Base-by-base conservation (phyloP, 768 basidiomycete genomes). In the Amanita muscaria region DNA sequence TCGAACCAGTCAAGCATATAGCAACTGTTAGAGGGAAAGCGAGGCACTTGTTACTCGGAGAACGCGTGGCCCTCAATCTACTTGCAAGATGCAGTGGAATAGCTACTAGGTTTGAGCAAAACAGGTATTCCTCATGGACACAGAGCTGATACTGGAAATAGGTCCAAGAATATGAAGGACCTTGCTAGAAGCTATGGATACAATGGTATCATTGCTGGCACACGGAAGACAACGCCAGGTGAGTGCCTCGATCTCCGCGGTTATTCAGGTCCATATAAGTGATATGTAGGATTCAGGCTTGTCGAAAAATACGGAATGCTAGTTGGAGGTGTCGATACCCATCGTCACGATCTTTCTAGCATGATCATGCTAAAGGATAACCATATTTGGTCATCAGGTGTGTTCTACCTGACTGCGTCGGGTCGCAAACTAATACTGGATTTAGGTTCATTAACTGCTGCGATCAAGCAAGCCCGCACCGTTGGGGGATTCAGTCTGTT, bases 311-410 rank as follows among this genome's bases (percentile, higher is more conserved):
- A 99, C 59, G 96, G 83, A 3, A 98, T 99, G 96, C 65, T 98
- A 35, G 89, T 98, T 11, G 96, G 96, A 14, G 96, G 96, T 5
- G 85, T 97, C 54, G 94, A 99, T 59, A 69, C 88, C 7, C 96
- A 99, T 67, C 79, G 96, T 18, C 84, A 96, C 53, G 93, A 98
- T 62, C 73, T 98, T n/a, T 92, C 88, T 22, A 88, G 87, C 59
- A 98, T 99, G 96, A 93, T 99, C 58, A 99, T 99, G 96, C 78
- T 99, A 56, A 98, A 98, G 64, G 96, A 99, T 56, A 99, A 99
- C 60, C 96, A 99, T 59, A 88, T 98, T 58, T 97, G 92, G 93
- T 94, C 92, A 3, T 87, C 83, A 33, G 92, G 92, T 83, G 57
- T 49, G 72, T 25, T 42, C 19, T n/a, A 38, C 46, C 33, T 52